Percentiles rank a stretch among this genome's conserved stretches.
Conservation (phyloP, 2,329 filamentous ascomycete genomes). For the Pseudogymnoascus sp. region DNA sequence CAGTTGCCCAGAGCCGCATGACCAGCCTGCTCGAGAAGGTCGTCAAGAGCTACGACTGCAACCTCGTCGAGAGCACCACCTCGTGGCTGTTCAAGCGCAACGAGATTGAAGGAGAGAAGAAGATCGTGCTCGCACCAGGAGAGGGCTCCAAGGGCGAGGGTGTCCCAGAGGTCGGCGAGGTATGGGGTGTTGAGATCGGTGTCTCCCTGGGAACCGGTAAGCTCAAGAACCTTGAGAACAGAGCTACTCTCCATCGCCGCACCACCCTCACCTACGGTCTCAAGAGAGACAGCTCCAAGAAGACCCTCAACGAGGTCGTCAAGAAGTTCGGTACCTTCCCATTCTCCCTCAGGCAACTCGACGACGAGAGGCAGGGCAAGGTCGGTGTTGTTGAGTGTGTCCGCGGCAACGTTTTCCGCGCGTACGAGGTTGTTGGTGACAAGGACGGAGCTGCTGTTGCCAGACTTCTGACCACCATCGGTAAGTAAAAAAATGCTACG, state of each 20-base stretch:
- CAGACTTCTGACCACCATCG: conserved; percentile 81
- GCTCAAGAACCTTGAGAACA: conserved; percentile 83
- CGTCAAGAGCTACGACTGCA: conserved; percentile 82
- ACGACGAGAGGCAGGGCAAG: conserved; percentile 92
- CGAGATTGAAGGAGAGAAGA: conserved; percentile 85
- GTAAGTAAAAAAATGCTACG: conserved; percentile 51
- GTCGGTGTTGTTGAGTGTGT: conserved; percentile 96
- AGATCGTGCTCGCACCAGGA: conserved; percentile 83
- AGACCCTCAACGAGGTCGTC: conserved; percentile 86
- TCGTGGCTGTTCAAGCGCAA: conserved; percentile 95
- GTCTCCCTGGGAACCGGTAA: conserved; percentile 87
- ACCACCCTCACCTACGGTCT: conserved; percentile 86
- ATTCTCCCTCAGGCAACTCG: conserved; percentile 93
- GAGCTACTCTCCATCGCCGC: conserved; percentile 85
- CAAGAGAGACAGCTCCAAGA: conserved; percentile 88
- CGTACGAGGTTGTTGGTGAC: conserved; percentile 93
- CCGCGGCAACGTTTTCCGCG: conserved; percentile 80
- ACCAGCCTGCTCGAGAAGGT: conserved; percentile 84
- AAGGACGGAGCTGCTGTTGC: conserved; percentile 82
- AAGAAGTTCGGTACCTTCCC: conserved; percentile 98
- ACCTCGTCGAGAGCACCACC: conserved; percentile 93
- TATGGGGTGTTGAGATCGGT: conserved; percentile 96
- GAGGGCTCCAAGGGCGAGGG: conserved; percentile 91
- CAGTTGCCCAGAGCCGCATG: conserved; percentile 79
- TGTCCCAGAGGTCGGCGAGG: conserved; percentile 77